phyloP scores from a whole-genome alignment of 495 filamentous ascomycete species.

The Thermochaetoides thermophila region DNA sequence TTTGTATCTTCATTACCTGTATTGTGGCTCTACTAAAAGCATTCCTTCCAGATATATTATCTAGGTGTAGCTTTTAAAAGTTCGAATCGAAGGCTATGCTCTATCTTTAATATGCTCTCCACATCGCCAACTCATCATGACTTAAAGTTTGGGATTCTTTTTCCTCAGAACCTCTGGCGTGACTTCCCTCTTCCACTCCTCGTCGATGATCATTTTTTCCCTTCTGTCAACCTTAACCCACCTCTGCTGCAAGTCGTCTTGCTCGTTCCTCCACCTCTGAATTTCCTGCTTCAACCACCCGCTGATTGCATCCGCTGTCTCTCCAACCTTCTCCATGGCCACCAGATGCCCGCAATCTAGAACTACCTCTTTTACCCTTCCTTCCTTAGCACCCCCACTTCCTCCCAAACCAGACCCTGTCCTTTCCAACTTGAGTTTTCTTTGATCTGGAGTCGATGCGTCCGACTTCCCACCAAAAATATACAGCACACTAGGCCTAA shows the following conservation, averaged over 20 bases:
- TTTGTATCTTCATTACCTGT: too few relatives aligned
- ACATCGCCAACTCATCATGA: neutral
- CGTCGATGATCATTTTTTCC: conserved; percentile 29
- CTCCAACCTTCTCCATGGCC: conserved; percentile 61
- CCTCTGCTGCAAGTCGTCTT: conserved; percentile 38
- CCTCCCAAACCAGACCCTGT: conserved; percentile 56
- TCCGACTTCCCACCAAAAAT: conserved; percentile 56
- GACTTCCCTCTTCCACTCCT: conserved; percentile 7
- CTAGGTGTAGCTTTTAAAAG: too few relatives aligned
- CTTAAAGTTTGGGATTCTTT: conserved; percentile 2
- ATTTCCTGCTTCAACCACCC: conserved; percentile 51
- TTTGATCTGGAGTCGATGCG: conserved; percentile 39
- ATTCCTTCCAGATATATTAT: too few relatives aligned
- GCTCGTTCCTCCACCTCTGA: conserved; percentile 46
- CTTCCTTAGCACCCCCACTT: conserved; percentile 46
- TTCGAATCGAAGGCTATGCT: too few relatives aligned
- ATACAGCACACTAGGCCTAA: conserved; percentile 73
- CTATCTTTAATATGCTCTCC: neutral
- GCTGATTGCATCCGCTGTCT: conserved; percentile 46
- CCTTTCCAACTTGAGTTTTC: conserved; percentile 41
- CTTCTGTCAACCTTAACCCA: conserved; percentile 36
- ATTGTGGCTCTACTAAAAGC: too few relatives aligned
- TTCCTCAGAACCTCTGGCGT: too few relatives aligned
- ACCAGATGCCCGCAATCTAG: conserved; percentile 68
- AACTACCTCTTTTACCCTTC: conserved; percentile 53